Conservation (phyloP, 1,139 yeast species). For the Diutina neorugosa region DNA sequence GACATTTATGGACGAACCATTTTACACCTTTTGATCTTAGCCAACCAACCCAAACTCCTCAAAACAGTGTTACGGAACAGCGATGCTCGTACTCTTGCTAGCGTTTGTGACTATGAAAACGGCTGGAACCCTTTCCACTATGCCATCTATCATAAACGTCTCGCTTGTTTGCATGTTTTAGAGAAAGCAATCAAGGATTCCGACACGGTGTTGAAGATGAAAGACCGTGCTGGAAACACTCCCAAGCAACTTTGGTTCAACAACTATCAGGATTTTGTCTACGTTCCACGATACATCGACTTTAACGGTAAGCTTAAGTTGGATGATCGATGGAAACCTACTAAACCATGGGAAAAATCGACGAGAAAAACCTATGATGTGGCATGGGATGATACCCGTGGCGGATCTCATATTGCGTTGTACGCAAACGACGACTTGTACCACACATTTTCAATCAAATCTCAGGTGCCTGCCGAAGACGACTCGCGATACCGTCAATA, state of each 20-base stretch:
- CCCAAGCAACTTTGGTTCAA: constrained; percentile 48
- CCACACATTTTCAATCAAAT: too few relatives aligned
- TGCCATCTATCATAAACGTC: constrained; percentile 46
- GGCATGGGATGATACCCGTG: not conserved
- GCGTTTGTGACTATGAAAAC: constrained; percentile 54
- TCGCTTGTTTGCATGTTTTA: constrained; percentile 42
- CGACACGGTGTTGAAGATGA: constrained; percentile 34
- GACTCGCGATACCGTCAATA: not conserved
- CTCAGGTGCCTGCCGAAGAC: not conserved
- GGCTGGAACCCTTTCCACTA: constrained; percentile 80
- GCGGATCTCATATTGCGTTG: not conserved
- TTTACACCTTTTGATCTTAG: constrained; percentile 44
- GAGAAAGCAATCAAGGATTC: constrained; percentile 16
- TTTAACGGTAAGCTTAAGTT: constrained; percentile 12
- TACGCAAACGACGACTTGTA: not conserved
- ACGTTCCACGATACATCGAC: constrained; percentile 35
- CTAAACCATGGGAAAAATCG: constrained; percentile 12
- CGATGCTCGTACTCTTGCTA: constrained; percentile 22
- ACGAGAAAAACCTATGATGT: not conserved
- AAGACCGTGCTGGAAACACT: constrained; percentile 57
- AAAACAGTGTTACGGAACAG: constrained; percentile 35
- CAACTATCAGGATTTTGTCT: constrained; percentile 25
- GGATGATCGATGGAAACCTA: constrained; percentile 6
- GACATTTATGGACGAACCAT: constrained; percentile 70
- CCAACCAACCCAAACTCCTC: constrained; percentile 38